Evolutionary conservation across 305 asterid species (phyloP).

Genomic region (Fraxinus latifolia): DNA sequence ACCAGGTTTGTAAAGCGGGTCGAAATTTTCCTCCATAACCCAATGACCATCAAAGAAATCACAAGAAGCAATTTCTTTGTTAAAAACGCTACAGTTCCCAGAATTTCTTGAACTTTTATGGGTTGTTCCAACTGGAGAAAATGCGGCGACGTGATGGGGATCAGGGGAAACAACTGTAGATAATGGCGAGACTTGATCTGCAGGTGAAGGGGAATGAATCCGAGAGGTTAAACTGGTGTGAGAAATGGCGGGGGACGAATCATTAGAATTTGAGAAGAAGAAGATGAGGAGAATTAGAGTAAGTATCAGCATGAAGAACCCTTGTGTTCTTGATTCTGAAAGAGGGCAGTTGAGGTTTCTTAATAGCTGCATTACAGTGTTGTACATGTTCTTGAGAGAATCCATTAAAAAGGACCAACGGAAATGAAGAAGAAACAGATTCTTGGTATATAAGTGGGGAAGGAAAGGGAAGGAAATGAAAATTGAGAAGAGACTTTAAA

Average conservation of each 20-base stretch:
- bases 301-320: constrained; percentile 31
- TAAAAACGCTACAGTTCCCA: not conserved
- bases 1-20: constrained; percentile 41
- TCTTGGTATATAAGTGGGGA: not conserved
- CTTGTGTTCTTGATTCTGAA: constrained; percentile 28
- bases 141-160: constrained; percentile 6
- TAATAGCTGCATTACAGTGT: constrained; percentile 15
- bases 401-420: constrained; percentile 29
- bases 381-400: constrained; percentile 28
- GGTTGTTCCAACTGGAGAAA: constrained; percentile 4
- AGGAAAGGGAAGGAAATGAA: not conserved
- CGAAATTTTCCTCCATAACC: constrained; percentile 31
- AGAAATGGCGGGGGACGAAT: constrained; percentile 26
- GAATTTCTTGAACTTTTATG: constrained; percentile 7
- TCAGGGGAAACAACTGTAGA: constrained; percentile 21
- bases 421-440: not conserved
- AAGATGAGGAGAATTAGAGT: constrained; percentile 34
- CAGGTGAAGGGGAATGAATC: constrained; percentile 12
- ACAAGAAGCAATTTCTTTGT: constrained; percentile 23
- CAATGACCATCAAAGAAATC: constrained; percentile 50
- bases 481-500: not conserved
- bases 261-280: constrained; percentile 22
- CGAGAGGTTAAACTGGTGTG: constrained; percentile 23
- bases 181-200: constrained; percentile 14
- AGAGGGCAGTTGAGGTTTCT: constrained; percentile 20